A percentile compares a stretch with the other conserved stretches of the same genome.
phyloP scores from a whole-genome alignment of 2,329 filamentous ascomycete species.

The Lizonia empirigonia region DNA sequence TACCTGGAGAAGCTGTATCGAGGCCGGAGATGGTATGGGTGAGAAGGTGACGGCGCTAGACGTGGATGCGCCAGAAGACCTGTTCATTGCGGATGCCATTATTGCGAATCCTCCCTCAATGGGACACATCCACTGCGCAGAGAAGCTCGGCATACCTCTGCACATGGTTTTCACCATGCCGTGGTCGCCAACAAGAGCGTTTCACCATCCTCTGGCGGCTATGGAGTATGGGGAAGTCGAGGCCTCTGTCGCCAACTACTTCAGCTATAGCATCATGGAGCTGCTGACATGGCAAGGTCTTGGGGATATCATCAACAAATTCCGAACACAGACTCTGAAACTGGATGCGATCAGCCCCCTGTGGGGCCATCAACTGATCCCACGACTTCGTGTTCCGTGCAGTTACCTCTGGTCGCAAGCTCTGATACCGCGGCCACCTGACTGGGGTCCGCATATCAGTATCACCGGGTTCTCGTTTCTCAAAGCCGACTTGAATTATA shows the following conservation, averaged over 20 bases:
- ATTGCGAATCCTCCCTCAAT: constrained; percentile 35
- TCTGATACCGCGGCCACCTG: constrained; percentile 30
- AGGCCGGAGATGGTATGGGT: constrained; percentile 43
- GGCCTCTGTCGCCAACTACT: constrained; percentile 49
- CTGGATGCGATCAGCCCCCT: constrained; percentile 48
- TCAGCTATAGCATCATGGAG: constrained; percentile 57
- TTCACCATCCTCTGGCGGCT: constrained; percentile 60
- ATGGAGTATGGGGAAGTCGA: constrained; percentile 48
- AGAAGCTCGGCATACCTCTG: constrained; percentile 73
- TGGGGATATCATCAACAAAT: constrained; percentile 56
- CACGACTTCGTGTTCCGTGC: constrained; percentile 50
- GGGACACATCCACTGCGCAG: constrained; percentile 66
- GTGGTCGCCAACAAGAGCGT: constrained; percentile 54
- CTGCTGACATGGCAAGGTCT: constrained; percentile 59
- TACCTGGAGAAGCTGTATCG: constrained; percentile 47
- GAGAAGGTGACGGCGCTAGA: constrained; percentile 15
- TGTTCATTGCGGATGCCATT: constrained; percentile 73
- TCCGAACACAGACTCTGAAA: constrained; percentile 47
- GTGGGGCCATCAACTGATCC: constrained; percentile 48
- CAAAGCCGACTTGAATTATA: constrained; percentile 45
- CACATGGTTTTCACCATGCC: constrained; percentile 85
- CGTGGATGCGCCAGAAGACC: constrained; percentile 39
- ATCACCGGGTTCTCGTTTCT: constrained; percentile 56
- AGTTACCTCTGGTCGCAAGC: constrained; percentile 56
- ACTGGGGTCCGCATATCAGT: constrained; percentile 41